Conservation (phyloP, 2,329 filamentous ascomycete genomes). For the Emmonsia crescens region DNA sequence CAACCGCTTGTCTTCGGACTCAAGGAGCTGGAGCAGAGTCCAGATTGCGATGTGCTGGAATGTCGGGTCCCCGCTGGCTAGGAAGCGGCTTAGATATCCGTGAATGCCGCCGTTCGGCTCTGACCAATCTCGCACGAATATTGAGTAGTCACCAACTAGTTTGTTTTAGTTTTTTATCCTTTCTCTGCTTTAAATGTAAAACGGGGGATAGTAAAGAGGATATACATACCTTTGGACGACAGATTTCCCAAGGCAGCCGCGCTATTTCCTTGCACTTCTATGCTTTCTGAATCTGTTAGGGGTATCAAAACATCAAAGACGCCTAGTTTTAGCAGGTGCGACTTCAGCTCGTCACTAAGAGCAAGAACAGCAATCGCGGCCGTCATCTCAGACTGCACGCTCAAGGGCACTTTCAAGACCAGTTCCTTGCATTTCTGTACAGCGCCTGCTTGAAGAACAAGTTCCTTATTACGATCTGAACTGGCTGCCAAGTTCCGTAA, state of each 20-base stretch:
- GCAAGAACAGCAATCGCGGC: conserved; percentile 96
- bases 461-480: conserved; percentile 92
- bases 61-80: conserved; percentile 86
- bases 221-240: conserved; percentile 74
- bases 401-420: conserved; percentile 82
- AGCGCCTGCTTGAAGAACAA: conserved; percentile 92
- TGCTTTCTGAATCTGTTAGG: conserved; percentile 85
- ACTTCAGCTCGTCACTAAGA: conserved; percentile 89
- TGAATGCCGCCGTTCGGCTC: conserved; percentile 90
- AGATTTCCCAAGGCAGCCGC: conserved; percentile 90
- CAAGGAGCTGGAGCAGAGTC: conserved; percentile 89
- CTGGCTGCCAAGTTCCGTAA: conserved; percentile 90
- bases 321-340: conserved; percentile 76
- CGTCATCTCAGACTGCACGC: conserved; percentile 98
- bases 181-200: background rate
- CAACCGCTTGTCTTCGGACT: conserved; percentile 86
- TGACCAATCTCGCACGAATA: conserved; percentile 89
- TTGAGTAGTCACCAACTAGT: conserved; percentile 86
- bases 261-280: conserved; percentile 97
- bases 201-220: background rate
- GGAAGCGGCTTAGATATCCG: conserved; percentile 84
- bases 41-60: conserved; percentile 99
- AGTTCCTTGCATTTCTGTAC: conserved; percentile 98
- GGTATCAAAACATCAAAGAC: conserved; percentile 96
- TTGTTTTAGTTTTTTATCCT: conserved; percentile 19